Base-by-base conservation (phyloP, 2,329 filamentous ascomycete species). In the Microdochium trichocladiopsis region DNA sequence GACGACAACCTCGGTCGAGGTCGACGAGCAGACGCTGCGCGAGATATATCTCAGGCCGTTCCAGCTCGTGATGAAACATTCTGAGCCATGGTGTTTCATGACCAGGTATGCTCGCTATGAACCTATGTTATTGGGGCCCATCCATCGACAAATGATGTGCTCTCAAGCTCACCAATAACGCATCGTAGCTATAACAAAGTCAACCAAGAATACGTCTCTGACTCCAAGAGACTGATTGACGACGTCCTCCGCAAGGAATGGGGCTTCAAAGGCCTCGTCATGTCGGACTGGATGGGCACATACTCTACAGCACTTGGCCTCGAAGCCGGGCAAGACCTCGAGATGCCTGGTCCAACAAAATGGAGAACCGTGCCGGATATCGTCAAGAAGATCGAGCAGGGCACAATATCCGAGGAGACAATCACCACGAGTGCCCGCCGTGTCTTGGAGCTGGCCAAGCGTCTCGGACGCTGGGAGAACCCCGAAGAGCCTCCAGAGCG, bases 1-100 rank as follows among this genome's bases (percentile, higher is more conserved):
- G 50, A 72, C 85, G 58, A 84, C 79, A 0, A 78, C 87, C 53
- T 77, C 88, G 64, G 83, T 83, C 2, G 69, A 82, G 25, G 74
- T 89, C 48, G 75, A 79, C 25, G 84, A 89, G 59, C 74, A 86
- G 36, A 75, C 84, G 2, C 69, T 89, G 25, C 76, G 86, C 25
- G 86, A 90, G 62, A 72, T 90, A 1, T 90, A 89, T 57, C 77
- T 90, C n/a, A 80, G 83, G 47, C 86, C 86, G 0, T 90, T 90
- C 57, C 85, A 89, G 68, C 87, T 89, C 61, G 84, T 84, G 0
- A 72, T 89, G 41, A 37, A 37, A n/a, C 33, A 37, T 16, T 6
- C 33, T 8, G 33, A 75, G 52, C 83, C 84, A 2, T 86, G 83
- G 83, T 83, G 83, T 4, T 66, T 87, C 47, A 88, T 88, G 84